Evolutionary conservation across 2,329 filamentous ascomycete species (phyloP).

Genomic region (Fusarium kyushuense): DNA sequence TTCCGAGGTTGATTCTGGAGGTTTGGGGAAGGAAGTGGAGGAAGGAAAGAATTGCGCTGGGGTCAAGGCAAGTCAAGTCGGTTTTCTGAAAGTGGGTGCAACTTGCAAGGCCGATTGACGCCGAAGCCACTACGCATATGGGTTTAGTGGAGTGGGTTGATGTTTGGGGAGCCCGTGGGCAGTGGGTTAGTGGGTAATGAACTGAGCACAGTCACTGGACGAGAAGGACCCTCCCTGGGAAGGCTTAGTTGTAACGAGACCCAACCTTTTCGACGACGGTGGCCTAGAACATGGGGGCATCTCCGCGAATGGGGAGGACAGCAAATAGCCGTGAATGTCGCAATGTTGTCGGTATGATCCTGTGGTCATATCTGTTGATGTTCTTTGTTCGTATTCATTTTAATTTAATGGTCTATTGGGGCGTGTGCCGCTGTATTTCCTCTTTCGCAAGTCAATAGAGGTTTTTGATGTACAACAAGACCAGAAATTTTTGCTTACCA

Average conservation of each 20-base stretch:
- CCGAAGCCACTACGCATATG: conserved; percentile 45
- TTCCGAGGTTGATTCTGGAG: conserved; percentile 35
- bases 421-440: neutral
- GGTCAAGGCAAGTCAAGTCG: conserved; percentile 36
- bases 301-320: conserved; percentile 12
- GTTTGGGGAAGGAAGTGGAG: conserved; percentile 44
- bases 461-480: neutral
- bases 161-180: conserved; percentile 21
- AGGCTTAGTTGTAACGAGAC: conserved; percentile 28
- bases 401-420: neutral
- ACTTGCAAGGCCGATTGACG: conserved; percentile 46
- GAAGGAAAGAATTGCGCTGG: conserved; percentile 41
- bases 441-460: conserved; percentile 8
- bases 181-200: conserved; percentile 43
- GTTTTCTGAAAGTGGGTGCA: conserved; percentile 46
- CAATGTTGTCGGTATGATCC: conserved; percentile 18
- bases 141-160: conserved; percentile 25
- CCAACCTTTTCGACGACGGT: conserved; percentile 10
- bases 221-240: conserved; percentile 8
- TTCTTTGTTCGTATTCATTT: conserved; percentile 1
- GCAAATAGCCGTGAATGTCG: conserved; percentile 14
- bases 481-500: conserved; percentile 28
- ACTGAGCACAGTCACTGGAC: conserved; percentile 34
- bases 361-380: neutral
- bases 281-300: conserved; percentile 25